These are phyloP conservation scores for Trichoderma arundinaceum DNA, from an alignment of 2,329 filamentous ascomycete genomes.

Conservation along the genomic window DNA sequence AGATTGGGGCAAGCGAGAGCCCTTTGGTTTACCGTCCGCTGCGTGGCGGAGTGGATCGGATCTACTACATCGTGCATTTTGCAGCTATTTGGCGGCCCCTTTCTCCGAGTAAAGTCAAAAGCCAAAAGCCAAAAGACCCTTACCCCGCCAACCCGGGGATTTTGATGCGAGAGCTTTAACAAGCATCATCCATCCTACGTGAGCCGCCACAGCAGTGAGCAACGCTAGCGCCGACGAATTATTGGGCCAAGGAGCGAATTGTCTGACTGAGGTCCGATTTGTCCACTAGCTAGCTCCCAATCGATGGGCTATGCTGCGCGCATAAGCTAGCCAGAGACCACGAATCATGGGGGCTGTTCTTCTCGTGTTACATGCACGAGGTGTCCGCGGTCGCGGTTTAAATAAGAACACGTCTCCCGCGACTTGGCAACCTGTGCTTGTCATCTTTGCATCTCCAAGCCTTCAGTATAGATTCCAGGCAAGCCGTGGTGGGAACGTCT, in stretches of 20 bases:
- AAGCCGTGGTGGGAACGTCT: background rate
- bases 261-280: background rate
- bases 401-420: constrained; percentile 3
- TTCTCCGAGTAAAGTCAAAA: background rate
- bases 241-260: background rate
- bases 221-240: constrained; percentile 1
- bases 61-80: background rate
- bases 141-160: background rate
- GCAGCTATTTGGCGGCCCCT: background rate
- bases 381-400: background rate
- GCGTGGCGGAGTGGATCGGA: background rate
- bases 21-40: background rate
- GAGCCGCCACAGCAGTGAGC: constrained; percentile 12
- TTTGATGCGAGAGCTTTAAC: too few species aligned
- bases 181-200: constrained; percentile 20
- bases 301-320: background rate
- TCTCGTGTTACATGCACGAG: background rate
- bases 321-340: background rate
- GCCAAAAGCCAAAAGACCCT: too few species aligned
- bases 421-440: background rate
- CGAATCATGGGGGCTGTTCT: background rate
- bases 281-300: background rate
- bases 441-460: background rate
- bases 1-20: background rate
- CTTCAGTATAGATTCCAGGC: background rate